phyloP scores from a whole-genome alignment of 2,329 filamentous ascomycete genomes.

The Beauveria sp. region DNA sequence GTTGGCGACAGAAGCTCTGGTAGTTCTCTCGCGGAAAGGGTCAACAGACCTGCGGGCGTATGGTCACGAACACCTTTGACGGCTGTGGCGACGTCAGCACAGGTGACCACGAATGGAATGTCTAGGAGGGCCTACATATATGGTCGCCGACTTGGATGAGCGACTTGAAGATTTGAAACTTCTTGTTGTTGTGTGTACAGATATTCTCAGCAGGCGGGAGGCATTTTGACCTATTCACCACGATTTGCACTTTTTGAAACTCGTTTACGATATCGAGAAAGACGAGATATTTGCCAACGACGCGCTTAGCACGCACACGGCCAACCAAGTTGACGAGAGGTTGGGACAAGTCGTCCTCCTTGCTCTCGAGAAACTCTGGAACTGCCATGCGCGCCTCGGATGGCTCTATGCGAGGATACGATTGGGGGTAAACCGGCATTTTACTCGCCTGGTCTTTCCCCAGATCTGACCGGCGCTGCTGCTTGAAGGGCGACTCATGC shows the following conservation, averaged over 20 bases:
- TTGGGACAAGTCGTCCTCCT: slow-evolving; percentile 17
- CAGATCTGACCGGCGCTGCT: slow-evolving; percentile 26
- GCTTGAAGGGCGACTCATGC: slow-evolving; percentile 28
- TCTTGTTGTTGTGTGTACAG: slow-evolving; percentile 21
- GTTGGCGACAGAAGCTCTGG: slow-evolving; percentile 70
- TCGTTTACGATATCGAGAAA: slow-evolving; percentile 78
- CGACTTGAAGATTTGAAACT: slow-evolving; percentile 55
- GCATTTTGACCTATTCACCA: slow-evolving; percentile 58
- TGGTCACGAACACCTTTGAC: slow-evolving; percentile 62
- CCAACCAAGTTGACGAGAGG: slow-evolving; percentile 38
- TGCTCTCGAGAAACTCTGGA: slow-evolving; percentile 27
- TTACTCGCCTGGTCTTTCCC: slow-evolving; percentile 25
- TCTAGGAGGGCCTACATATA: slow-evolving; percentile 53
- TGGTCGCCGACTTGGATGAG: slow-evolving; percentile 75
- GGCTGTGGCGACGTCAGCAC: slow-evolving; percentile 37
- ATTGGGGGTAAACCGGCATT: slow-evolving; percentile 27
- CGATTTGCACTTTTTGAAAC: slow-evolving; percentile 64
- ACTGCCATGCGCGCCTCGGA: slow-evolving; percentile 22
- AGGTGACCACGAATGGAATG: slow-evolving; percentile 12
- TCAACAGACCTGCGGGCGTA: slow-evolving; percentile 68
- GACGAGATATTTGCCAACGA: slow-evolving; percentile 67
- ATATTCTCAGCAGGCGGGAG: slow-evolving; percentile 25
- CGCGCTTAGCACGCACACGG: slow-evolving; percentile 65
- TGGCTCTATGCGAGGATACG: slow-evolving; percentile 29
- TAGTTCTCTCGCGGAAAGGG: slow-evolving; percentile 58